These are phyloP conservation scores for Ettlia oleoabundans DNA, from an alignment of 139 green algal genomes.

Conservation along the genomic window DNA sequence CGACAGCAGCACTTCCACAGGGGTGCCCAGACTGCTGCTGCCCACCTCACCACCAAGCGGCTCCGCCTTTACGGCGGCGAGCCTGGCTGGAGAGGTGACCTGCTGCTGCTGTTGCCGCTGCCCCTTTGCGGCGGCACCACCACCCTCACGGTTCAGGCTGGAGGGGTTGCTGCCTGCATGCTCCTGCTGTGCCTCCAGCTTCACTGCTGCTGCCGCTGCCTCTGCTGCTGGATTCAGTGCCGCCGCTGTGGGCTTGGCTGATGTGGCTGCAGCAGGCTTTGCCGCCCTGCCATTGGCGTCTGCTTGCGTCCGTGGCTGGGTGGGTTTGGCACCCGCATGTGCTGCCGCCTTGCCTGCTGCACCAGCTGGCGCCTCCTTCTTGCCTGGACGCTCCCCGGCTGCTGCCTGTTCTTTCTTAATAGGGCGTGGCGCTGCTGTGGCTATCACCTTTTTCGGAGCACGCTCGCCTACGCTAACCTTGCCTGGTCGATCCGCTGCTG, in stretches of 20 bases:
- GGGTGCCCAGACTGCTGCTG: not conserved
- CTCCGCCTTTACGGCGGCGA: not conserved
- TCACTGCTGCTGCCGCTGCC: not conserved
- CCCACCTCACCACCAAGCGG: not conserved
- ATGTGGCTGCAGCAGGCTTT: not conserved
- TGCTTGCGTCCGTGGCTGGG: not conserved
- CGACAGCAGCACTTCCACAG: slow-evolving; percentile 14
- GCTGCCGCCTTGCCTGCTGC: not conserved
- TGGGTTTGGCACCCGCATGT: not conserved
- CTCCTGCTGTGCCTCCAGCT: slow-evolving; percentile 23
- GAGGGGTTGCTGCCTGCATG: slow-evolving; percentile 28
- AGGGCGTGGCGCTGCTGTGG: not conserved
- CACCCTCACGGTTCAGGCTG: slow-evolving; percentile 23
- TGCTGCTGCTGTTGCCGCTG: slow-evolving; percentile 13
- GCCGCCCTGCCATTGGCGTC: not conserved
- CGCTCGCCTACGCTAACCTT: not conserved
- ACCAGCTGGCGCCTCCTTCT: not conserved
- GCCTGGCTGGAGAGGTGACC: slow-evolving; percentile 6
- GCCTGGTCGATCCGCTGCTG: not conserved
- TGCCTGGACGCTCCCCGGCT: not conserved
- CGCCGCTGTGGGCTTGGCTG: not conserved
- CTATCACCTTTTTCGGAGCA: slow-evolving; percentile 1
- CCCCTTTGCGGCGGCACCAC: not conserved
- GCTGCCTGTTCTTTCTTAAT: not conserved
- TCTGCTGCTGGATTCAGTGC: not conserved